phyloP scores from a whole-genome alignment of 2,329 filamentous ascomycete species.

The Colletotrichum sp. region DNA sequence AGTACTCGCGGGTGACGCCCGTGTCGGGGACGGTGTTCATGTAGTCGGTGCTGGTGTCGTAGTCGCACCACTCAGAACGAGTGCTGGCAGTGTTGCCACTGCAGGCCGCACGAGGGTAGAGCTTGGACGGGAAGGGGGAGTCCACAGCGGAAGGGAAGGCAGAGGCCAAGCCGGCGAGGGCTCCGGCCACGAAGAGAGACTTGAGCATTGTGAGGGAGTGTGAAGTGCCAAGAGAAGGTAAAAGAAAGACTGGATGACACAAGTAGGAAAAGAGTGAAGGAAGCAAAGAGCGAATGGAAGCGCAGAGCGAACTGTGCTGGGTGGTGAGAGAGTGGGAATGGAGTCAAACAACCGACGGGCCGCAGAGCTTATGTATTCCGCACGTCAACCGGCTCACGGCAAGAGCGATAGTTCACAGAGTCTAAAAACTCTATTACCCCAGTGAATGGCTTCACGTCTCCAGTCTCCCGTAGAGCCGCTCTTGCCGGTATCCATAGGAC shows the following conservation, averaged over 20 bases:
- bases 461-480: background rate
- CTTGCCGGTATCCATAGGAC: background rate
- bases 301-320: background rate
- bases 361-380: constrained; percentile 1
- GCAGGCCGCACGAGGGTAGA: constrained; percentile 20
- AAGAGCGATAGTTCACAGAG: background rate
- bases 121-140: background rate
- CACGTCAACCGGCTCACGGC: background rate
- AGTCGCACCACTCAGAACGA: constrained; percentile 50
- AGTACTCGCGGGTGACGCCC: constrained; percentile 56
- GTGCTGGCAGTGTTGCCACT: constrained; percentile 35
- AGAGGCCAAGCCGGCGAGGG: constrained; percentile 1
- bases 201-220: background rate
- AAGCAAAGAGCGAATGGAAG: constrained; percentile 4
- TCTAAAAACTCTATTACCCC: background rate
- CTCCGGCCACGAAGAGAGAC: background rate
- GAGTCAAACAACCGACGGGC: background rate
- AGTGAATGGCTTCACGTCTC: background rate
- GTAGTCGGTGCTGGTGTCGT: constrained; percentile 54
- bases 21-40: constrained; percentile 46
- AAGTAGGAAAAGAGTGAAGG: background rate
- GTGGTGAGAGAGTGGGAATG: background rate
- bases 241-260: constrained; percentile 9
- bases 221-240: background rate
- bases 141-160: background rate